These are phyloP conservation scores for Hordeum pubiflorum DNA, from an alignment of 202 grass and related monocot genomes.

Conservation along the genomic window DNA sequence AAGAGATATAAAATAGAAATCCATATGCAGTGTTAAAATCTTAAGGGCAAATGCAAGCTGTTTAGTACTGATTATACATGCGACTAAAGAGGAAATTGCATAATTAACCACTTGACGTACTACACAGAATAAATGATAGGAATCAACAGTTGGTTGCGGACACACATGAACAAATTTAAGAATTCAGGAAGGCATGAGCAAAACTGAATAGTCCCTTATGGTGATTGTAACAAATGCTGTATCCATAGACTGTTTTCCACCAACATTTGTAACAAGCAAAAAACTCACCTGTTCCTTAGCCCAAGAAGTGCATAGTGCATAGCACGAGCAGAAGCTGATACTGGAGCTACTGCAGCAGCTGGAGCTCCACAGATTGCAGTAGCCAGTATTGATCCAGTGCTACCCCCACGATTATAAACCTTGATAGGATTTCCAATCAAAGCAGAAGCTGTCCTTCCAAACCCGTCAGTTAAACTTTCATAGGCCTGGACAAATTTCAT, in stretches of 20 bases:
- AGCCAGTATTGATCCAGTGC: slow-evolving; percentile 65
- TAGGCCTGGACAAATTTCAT: slow-evolving; percentile 53
- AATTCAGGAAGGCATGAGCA: not conserved
- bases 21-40: not conserved
- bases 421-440: slow-evolving; percentile 78
- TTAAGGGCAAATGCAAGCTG: not conserved
- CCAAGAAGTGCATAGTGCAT: slow-evolving; percentile 78
- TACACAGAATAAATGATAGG: not conserved
- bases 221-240: not conserved
- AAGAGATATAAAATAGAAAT: not conserved
- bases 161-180: not conserved
- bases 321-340: slow-evolving; percentile 76
- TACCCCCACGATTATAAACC: slow-evolving; percentile 89
- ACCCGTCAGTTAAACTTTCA: slow-evolving; percentile 84
- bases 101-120: not conserved
- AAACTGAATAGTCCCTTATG: not conserved
- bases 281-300: slow-evolving; percentile 70
- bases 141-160: not conserved
- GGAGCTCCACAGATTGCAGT: slow-evolving; percentile 76
- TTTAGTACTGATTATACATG: not conserved
- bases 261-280: not conserved
- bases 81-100: not conserved
- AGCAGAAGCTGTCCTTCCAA: slow-evolving; percentile 76
- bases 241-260: not conserved
- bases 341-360: slow-evolving; percentile 86